Conservation (phyloP, 495 filamentous ascomycete genomes). For the Filosporella fistucella region DNA sequence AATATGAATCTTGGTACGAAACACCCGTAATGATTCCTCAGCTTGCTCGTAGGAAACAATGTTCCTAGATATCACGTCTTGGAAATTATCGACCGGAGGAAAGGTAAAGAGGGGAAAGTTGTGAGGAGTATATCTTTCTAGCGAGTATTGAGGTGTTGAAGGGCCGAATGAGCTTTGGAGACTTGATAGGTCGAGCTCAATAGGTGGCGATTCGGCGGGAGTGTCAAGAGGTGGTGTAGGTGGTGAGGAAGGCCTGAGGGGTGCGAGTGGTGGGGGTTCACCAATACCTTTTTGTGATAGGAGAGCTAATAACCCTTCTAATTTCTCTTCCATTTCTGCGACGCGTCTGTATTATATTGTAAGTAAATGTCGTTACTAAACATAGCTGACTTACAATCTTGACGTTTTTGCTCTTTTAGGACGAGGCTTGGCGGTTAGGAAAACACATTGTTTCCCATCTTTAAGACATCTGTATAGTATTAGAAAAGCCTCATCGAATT, state of each 20-base stretch:
- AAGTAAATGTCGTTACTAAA: neutral
- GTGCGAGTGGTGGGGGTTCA: neutral
- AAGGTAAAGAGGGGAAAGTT: neutral
- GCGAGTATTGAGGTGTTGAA: neutral
- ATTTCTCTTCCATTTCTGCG: constrained; percentile 25
- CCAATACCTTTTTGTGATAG: constrained; percentile 5
- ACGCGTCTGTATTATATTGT: constrained; percentile 13
- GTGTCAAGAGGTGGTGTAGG: neutral
- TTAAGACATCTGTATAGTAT: constrained; percentile 13
- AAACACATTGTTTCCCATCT: constrained; percentile 22
- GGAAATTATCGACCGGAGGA: constrained; percentile 9
- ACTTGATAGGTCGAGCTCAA: neutral
- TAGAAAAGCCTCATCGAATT: neutral
- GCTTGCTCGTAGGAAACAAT: constrained; percentile 14
- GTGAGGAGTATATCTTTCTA: neutral
- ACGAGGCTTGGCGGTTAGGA: constrained; percentile 19
- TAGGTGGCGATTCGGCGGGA: neutral
- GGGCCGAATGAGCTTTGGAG: too few species aligned
- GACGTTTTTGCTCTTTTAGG: constrained; percentile 24
- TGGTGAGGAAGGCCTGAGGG: neutral
- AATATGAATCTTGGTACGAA: constrained; percentile 2
- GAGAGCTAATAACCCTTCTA: constrained; percentile 20
- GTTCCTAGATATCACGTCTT: constrained; percentile 22
- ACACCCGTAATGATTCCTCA: constrained; percentile 6
- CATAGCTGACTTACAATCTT: constrained; percentile 7